Evolutionary conservation across 805 yeast genomes (phyloP).

Genomic region (Saccharomyces paradoxus): DNA sequence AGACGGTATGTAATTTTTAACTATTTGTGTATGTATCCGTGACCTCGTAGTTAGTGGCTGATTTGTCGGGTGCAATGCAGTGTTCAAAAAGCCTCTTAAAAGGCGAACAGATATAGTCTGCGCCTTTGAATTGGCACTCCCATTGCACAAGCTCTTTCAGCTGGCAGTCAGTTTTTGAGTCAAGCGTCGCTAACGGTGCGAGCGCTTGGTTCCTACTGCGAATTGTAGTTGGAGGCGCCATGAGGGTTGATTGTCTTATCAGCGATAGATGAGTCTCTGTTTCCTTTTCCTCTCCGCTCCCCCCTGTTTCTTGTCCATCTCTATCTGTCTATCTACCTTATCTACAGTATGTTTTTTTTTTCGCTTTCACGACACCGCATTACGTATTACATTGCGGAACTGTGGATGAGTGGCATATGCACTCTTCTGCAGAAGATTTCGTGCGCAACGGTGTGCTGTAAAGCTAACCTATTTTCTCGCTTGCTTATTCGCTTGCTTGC

Average conservation of each 20-base stretch:
- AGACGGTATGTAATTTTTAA: slow-evolving; percentile 5
- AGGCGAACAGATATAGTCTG: slow-evolving; percentile 39
- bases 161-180: slow-evolving; percentile 16
- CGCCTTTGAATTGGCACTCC: slow-evolving; percentile 40
- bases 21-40: slow-evolving; percentile 33
- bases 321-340: background rate
- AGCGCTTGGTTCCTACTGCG: slow-evolving; percentile 30
- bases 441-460: background rate
- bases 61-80: slow-evolving; percentile 3
- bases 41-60: slow-evolving; percentile 23
- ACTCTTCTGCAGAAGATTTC: background rate
- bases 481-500: too few species aligned
- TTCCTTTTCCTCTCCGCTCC: background rate
- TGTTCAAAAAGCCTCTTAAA: slow-evolving; percentile 32
- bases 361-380: background rate
- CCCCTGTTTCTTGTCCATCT: background rate
- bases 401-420: background rate
- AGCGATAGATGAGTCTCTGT: background rate
- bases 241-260: slow-evolving; percentile 8
- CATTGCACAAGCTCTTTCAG: slow-evolving; percentile 38
- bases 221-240: slow-evolving; percentile 48
- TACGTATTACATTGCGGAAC: background rate
- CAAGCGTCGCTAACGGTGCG: slow-evolving; percentile 1
- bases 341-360: background rate
- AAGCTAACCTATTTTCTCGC: too few species aligned